Conservation (phyloP, 306 rosid species). For the Oemleria cerasiformis region DNA sequence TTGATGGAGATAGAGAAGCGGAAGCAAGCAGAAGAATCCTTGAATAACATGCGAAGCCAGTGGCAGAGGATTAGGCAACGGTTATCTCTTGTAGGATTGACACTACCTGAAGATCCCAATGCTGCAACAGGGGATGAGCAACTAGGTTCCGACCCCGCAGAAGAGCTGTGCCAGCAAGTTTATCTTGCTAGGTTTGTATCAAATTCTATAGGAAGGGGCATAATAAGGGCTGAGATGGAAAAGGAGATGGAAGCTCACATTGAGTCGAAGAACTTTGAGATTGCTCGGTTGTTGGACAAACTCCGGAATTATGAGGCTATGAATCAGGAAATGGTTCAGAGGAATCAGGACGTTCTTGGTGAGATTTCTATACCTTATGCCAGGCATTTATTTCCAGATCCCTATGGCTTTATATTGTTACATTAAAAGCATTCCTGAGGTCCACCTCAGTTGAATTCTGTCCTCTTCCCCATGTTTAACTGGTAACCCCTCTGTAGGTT, state of each 20-base stretch:
- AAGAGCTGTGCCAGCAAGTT: slow-evolving; percentile 73
- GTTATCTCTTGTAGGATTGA: slow-evolving; percentile 55
- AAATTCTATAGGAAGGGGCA: slow-evolving; percentile 74
- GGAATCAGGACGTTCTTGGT: slow-evolving; percentile 96
- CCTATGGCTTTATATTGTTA: not conserved
- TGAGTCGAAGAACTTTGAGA: slow-evolving; percentile 82
- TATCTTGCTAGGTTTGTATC: slow-evolving; percentile 79
- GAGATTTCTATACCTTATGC: slow-evolving; percentile 26
- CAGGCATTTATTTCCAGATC: not conserved
- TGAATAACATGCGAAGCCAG: slow-evolving; percentile 50
- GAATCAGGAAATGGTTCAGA: slow-evolving; percentile 98
- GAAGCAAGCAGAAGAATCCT: slow-evolving; percentile 81
- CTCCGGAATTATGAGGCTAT: slow-evolving; percentile 85
- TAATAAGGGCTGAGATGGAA: slow-evolving; percentile 80
- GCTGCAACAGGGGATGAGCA: slow-evolving; percentile 37
- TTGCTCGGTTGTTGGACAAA: slow-evolving; percentile 78
- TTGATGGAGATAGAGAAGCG: slow-evolving; percentile 82
- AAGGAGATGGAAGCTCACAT: slow-evolving; percentile 73
- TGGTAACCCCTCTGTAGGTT: not conserved
- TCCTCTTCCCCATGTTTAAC: not conserved
- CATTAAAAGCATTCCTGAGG: not conserved
- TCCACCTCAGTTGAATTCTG: not conserved
- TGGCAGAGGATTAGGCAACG: slow-evolving; percentile 76
- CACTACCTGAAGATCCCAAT: slow-evolving; percentile 58
- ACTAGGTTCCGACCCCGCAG: slow-evolving; percentile 52